Evolutionary conservation across 169 alveolate species (phyloP).

Genomic region (Plasmodium inui): DNA sequence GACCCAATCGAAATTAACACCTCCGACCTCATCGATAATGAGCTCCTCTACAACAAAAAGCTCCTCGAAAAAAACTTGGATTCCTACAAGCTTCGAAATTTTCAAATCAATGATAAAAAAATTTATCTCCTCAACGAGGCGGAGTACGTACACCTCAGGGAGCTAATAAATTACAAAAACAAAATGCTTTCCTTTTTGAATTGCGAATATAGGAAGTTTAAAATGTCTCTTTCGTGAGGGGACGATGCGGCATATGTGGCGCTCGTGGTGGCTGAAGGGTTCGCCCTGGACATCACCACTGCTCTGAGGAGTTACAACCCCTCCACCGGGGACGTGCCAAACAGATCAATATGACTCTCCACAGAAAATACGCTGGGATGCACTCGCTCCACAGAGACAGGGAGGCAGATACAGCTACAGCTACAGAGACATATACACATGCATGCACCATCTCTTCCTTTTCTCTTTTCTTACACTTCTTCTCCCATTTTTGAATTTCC

Average conservation of each 20-base stretch:
- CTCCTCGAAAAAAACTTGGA: conserved; percentile 59
- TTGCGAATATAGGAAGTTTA: conserved; percentile 37
- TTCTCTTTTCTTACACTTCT: not conserved
- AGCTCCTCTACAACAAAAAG: conserved; percentile 41
- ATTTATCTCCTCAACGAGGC: conserved; percentile 47
- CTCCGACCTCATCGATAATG: conserved; percentile 36
- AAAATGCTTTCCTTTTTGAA: conserved; percentile 52
- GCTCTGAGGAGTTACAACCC: not conserved
- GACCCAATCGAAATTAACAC: conserved; percentile 42
- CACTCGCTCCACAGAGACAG: not conserved
- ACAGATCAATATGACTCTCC: not conserved
- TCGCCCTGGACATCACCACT: not conserved
- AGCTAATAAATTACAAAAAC: conserved; percentile 51
- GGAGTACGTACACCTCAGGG: conserved; percentile 45
- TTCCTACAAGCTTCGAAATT: conserved; percentile 49
- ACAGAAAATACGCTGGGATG: not conserved
- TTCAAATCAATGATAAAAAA: conserved; percentile 45
- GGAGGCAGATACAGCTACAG: too few relatives aligned
- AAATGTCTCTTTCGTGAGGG: not conserved
- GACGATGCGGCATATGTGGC: not conserved
- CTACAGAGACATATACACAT: not conserved
- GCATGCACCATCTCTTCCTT: not conserved
- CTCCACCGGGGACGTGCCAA: not conserved
- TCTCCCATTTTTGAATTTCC: not conserved
- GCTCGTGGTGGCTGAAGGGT: not conserved